phyloP scores from a whole-genome alignment of 1,284 basidiomycete genomes.

The Trametes pubescens region DNA sequence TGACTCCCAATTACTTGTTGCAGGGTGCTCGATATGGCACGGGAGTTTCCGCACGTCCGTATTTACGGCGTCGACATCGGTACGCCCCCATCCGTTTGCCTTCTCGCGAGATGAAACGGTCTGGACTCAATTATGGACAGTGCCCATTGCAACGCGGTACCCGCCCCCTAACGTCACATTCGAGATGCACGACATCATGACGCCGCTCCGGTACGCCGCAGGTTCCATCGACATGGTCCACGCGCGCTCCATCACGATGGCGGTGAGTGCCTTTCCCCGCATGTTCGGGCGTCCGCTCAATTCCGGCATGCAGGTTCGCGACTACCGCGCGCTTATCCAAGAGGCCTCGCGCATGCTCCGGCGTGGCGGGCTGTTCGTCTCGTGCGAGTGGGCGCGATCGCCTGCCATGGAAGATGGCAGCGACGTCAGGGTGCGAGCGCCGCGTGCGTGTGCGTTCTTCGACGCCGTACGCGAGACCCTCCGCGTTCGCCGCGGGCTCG shows the following conservation, averaged over 20 bases:
- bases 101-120: constrained; percentile 13
- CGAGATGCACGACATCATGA: constrained; percentile 68
- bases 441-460: constrained; percentile 49
- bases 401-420: constrained; percentile 48
- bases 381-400: constrained; percentile 62
- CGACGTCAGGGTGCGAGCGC: constrained; percentile 41
- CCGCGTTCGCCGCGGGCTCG: constrained; percentile 45
- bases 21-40: constrained; percentile 79
- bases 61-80: constrained; percentile 79
- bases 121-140: constrained; percentile 45
- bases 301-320: constrained; percentile 49
- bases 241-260: constrained; percentile 63
- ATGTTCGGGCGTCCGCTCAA: not conserved
- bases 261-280: constrained; percentile 51
- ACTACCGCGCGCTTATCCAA: constrained; percentile 58
- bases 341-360: constrained; percentile 68
- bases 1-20: constrained; percentile 12
- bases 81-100: constrained; percentile 42
- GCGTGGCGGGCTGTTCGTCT: constrained; percentile 69
- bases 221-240: constrained; percentile 69
- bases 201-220: constrained; percentile 55
- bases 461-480: constrained; percentile 50
- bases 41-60: constrained; percentile 63
- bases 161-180: constrained; percentile 67
- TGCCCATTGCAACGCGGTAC: constrained; percentile 70